Evolutionary conservation across 169 alveolate genomes (phyloP).

Genomic region (Babesia microti): DNA sequence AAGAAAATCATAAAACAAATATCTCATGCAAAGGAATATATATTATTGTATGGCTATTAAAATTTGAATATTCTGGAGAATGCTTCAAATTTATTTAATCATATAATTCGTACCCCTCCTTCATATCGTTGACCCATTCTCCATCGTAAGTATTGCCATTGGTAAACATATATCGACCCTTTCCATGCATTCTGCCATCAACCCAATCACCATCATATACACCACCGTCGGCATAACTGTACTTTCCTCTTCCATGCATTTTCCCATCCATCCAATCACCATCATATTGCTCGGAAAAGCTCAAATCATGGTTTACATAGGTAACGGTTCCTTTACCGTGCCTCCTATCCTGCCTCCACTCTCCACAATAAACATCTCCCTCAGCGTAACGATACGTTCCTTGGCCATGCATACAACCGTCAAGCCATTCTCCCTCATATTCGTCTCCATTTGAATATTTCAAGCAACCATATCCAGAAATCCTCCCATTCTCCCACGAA

Average conservation of each 20-base stretch:
- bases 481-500: constrained; percentile 83
- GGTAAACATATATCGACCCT: constrained; percentile 79
- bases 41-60: too few relatives aligned
- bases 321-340: constrained; percentile 86
- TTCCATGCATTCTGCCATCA: constrained; percentile 86
- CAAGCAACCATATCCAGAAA: constrained; percentile 81
- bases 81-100: constrained; percentile 73
- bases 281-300: constrained; percentile 75
- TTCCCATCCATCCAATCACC: constrained; percentile 85
- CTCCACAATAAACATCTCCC: constrained; percentile 87
- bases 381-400: constrained; percentile 84
- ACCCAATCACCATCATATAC: constrained; percentile 92
- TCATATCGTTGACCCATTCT: constrained; percentile 87
- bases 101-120: constrained; percentile 77
- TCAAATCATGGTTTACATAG: constrained; percentile 58
- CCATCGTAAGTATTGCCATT: constrained; percentile 87
- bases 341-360: constrained; percentile 85
- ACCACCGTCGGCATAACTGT: constrained; percentile 84
- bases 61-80: constrained; percentile 78
- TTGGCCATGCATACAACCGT: constrained; percentile 86
- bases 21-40: too few relatives aligned
- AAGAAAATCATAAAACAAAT: too few relatives aligned
- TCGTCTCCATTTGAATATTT: constrained; percentile 83
- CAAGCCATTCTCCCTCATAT: constrained; percentile 91
- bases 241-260: constrained; percentile 87